phyloP scores from a whole-genome alignment of 2,329 filamentous ascomycete species.

The Nigrospora oryzae region DNA sequence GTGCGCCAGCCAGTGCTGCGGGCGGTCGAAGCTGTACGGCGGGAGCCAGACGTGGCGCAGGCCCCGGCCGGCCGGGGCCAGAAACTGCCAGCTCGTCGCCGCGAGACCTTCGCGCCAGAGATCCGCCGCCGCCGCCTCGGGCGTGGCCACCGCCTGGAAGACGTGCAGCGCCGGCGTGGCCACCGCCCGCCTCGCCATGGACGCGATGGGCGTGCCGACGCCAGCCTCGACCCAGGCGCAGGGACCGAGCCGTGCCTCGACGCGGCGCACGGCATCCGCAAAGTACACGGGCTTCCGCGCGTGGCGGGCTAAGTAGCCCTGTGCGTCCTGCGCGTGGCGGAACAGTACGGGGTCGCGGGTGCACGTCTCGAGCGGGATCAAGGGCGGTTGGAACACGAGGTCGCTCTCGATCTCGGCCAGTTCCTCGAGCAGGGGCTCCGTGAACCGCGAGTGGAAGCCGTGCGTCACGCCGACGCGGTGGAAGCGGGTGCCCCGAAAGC shows the following conservation, averaged over 20 bases:
- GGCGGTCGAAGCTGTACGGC: not conserved
- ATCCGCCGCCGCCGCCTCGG: not conserved
- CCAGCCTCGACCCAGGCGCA: conserved; percentile 25
- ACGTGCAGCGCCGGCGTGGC: not conserved
- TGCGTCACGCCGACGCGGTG: conserved; percentile 10
- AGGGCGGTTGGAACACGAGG: not conserved
- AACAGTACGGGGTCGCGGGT: not conserved
- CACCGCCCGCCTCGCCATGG: conserved; percentile 7
- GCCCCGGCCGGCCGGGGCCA: not conserved
- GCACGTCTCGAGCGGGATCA: conserved; percentile 1
- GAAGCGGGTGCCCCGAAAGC: not conserved
- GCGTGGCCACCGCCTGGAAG: not conserved
- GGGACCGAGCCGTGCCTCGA: conserved; percentile 8
- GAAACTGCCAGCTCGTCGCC: not conserved
- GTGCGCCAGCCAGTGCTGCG: not conserved
- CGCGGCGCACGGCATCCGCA: conserved; percentile 13
- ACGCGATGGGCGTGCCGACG: conserved; percentile 10
- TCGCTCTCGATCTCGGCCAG: not conserved
- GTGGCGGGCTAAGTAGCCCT: conserved; percentile 8
- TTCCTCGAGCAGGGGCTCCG: conserved; percentile 8
- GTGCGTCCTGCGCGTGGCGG: not conserved
- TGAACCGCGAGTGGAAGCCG: conserved; percentile 13
- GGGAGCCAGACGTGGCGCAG: not conserved
- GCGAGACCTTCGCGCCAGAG: not conserved
- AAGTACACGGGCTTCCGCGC: conserved; percentile 20